These are phyloP conservation scores for Hypoxylon sp. DNA, from an alignment of 2,329 filamentous ascomycete species.

Conservation along the genomic window DNA sequence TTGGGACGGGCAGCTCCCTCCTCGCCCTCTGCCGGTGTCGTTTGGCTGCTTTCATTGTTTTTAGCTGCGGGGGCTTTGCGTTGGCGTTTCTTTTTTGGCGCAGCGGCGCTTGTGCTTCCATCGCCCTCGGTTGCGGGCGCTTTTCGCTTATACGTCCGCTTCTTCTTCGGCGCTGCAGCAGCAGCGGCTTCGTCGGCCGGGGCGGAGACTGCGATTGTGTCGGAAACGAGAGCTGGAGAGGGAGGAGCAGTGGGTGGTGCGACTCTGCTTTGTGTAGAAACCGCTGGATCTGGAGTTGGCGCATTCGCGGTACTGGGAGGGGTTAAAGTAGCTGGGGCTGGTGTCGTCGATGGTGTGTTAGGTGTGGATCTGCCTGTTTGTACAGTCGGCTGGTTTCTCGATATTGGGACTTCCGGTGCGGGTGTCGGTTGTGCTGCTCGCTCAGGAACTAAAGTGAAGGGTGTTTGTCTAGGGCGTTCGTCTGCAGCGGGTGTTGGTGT, in stretches of 20 bases:
- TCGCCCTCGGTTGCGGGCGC: conserved; percentile 27
- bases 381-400: conserved; percentile 14
- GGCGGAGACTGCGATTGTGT: conserved; percentile 28
- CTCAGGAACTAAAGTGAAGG: neutral
- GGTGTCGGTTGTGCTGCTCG: conserved; percentile 20
- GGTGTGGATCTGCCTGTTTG: conserved; percentile 9
- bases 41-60: neutral
- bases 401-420: conserved; percentile 15
- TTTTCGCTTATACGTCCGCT: conserved; percentile 42
- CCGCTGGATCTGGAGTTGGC: conserved; percentile 19
- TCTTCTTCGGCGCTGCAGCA: conserved; percentile 36
- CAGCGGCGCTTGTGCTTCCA: conserved; percentile 22
- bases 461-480: conserved; percentile 9
- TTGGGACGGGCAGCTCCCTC: conserved; percentile 37
- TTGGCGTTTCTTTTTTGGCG: conserved; percentile 47
- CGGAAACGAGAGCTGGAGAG: conserved; percentile 30
- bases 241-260: conserved; percentile 36
- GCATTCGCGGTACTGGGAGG: conserved; percentile 2
- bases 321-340: neutral
- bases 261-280: conserved; percentile 12
- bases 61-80: conserved; percentile 35
- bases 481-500: conserved; percentile 11
- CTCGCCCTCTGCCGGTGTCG: conserved; percentile 33
- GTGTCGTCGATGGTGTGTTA: conserved; percentile 2
- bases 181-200: conserved; percentile 26